Percentiles rank a stretch among this genome's conserved stretches.
These are phyloP conservation scores for Schizothecium vesticola DNA, from an alignment of 495 filamentous ascomycete genomes.

Conservation along the genomic window DNA sequence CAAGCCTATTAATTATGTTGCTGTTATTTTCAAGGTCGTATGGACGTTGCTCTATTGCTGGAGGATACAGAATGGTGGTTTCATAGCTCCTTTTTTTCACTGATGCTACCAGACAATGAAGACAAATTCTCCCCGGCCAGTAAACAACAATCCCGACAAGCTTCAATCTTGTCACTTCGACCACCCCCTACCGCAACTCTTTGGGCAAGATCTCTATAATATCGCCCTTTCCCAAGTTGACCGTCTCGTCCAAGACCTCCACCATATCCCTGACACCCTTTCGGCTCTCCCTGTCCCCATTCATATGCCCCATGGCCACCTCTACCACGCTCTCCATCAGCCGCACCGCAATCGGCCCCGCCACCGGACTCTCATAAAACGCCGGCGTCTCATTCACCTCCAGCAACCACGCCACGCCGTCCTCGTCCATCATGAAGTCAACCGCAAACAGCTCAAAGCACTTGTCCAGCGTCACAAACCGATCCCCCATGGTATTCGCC, in stretches of 20 bases:
- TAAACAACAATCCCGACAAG: neutral
- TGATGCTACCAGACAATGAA: too few species aligned
- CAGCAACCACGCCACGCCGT: slow-evolving; percentile 54
- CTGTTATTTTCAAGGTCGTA: too few species aligned
- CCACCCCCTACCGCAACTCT: neutral
- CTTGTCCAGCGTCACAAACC: slow-evolving; percentile 53
- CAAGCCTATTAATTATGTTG: too few species aligned
- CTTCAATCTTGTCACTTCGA: neutral
- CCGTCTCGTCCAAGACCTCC: slow-evolving; percentile 36
- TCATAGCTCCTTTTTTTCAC: neutral
- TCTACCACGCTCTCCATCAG: slow-evolving; percentile 60
- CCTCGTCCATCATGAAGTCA: slow-evolving; percentile 63
- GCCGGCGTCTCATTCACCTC: slow-evolving; percentile 82
- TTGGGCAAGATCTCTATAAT: slow-evolving; percentile 17
- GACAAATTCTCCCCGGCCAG: too few species aligned
- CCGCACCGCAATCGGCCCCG: slow-evolving; percentile 55
- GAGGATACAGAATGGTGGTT: too few species aligned
- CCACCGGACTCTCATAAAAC: slow-evolving; percentile 65
- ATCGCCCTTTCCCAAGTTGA: slow-evolving; percentile 19
- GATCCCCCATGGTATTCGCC: slow-evolving; percentile 33
- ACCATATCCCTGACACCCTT: slow-evolving; percentile 17
- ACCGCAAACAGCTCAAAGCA: slow-evolving; percentile 74
- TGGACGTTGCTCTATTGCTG: too few species aligned
- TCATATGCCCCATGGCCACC: slow-evolving; percentile 49
- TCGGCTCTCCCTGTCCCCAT: slow-evolving; percentile 18